Evolutionary conservation across 78 protist species (phyloP).

Genomic region (Dictyostelium citrinum): DNA sequence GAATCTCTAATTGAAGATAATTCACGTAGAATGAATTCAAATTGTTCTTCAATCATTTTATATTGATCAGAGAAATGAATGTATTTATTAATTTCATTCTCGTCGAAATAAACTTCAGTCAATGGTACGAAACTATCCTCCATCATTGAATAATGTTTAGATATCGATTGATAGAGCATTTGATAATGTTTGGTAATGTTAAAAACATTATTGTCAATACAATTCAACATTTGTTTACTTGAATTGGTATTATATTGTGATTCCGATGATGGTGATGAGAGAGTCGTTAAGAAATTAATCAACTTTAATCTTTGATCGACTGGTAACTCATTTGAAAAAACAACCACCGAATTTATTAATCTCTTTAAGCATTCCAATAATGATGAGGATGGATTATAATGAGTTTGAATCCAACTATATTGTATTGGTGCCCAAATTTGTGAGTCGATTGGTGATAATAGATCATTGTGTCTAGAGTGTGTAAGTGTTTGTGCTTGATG

Average conservation of each 20-base stretch:
- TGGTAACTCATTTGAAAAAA: constrained; percentile 19
- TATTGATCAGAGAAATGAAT: neutral
- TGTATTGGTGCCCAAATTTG: neutral
- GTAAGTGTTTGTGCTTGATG: neutral
- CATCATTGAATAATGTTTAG: constrained; percentile 52
- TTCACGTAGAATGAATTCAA: constrained; percentile 16
- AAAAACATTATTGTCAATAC: constrained; percentile 2
- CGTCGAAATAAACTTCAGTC: constrained; percentile 40
- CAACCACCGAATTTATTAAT: neutral
- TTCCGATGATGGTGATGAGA: constrained; percentile 35
- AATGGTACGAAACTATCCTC: constrained; percentile 24
- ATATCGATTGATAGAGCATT: constrained; percentile 11
- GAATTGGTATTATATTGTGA: neutral
- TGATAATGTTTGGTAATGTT: constrained; percentile 43
- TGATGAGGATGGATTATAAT: constrained; percentile 13
- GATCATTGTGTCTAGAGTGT: neutral
- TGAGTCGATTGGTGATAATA: neutral
- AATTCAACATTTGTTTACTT: neutral
- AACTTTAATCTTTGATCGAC: constrained; percentile 27
- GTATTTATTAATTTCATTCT: constrained; percentile 19
- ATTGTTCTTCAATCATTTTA: constrained; percentile 13
- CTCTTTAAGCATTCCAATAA: constrained; percentile 19
- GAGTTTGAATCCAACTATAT: constrained; percentile 12
- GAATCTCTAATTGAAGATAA: neutral
- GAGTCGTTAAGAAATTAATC: neutral